Evolutionary conservation across 2,329 filamentous ascomycete genomes (phyloP), one percentile per base, ranked within the genome.

Genomic region (Paramyrothecium roridum): DNA sequence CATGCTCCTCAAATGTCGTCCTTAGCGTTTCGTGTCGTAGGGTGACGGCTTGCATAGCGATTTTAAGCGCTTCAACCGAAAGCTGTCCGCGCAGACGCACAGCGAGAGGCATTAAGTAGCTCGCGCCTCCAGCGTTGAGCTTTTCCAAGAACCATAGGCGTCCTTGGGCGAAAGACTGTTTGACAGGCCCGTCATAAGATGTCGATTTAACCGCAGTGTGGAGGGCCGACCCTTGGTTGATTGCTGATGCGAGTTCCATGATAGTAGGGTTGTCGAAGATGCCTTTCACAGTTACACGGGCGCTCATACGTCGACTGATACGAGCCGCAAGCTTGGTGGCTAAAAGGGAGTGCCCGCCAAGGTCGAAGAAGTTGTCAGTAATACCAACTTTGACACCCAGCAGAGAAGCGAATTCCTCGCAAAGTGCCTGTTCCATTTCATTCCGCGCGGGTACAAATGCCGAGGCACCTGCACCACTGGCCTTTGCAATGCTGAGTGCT

Each of bases 261-360:
- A 33, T 4, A 30, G 23, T 30, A 17, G 48, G 23, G 8, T 19
- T 23, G n/a, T 50, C 21, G 17, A 51, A 40, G 4, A 51, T 40
- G 49, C 40, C 49, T 51, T 11, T 19, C 4, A 51, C 19, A 3
- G 30, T 8, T 8, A 51, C 12, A 12, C 20, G n/a, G 16, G n/a
- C 16, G 21, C 17, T n/a, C 20, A 37, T 8, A 17, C 49, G 45
- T 33, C 19, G 49, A 16, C 26, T 46, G 8, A 33, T 40, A 8
- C 53, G 19, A 12, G 19, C 46, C 3, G 61, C 62, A 40, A 65
- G 63, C n/a, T 21, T 21, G 17, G 30, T 23, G 11, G 65, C 63
- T 1, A 50, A 53, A 17, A 67, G 56, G 1, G 66, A 69, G 47
- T 67, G 62, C 4, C 66, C 66, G 2, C 66, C 66, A 3, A 68